A percentile compares a stretch with the other conserved stretches of the same genome.
These are phyloP conservation scores for Piper betle DNA, from an alignment of 164 flowering plant genomes.

Conservation along the genomic window DNA sequence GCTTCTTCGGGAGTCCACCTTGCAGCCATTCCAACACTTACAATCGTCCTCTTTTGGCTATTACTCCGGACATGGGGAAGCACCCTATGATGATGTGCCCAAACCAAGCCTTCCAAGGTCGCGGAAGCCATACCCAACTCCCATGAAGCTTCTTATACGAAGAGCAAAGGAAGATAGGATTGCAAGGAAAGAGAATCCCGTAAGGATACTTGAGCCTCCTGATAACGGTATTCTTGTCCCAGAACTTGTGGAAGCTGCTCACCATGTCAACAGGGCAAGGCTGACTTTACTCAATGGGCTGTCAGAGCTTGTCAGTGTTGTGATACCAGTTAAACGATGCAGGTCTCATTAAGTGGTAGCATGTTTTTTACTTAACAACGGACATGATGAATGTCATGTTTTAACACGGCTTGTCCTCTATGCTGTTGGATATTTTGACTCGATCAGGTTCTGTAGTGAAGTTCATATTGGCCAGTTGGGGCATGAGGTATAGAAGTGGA, in stretches of 20 bases:
- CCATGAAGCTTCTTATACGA: no score
- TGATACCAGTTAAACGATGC: constrained; percentile 49
- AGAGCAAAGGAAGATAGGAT: no score
- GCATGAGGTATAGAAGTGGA: constrained; percentile 57
- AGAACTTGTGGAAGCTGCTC: constrained; percentile 48
- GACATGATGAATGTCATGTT: not conserved
- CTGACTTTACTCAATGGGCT: constrained; percentile 38
- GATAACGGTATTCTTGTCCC: constrained; percentile 64
- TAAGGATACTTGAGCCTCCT: no score
- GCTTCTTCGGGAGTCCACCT: not conserved
- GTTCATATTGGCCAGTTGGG: constrained; percentile 70
- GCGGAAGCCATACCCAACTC: no score
- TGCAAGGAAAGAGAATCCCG: no score
- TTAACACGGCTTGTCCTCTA: not conserved
- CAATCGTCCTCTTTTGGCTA: not conserved
- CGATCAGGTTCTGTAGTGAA: constrained; percentile 55
- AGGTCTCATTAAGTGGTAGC: constrained; percentile 21
- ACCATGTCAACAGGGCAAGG: constrained; percentile 40
- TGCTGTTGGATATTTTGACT: not conserved
- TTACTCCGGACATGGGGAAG: not conserved
- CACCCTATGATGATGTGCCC: constrained; percentile 43
- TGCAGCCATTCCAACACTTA: not conserved
- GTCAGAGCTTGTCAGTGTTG: constrained; percentile 20
- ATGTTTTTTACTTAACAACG: not conserved
- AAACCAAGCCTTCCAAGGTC: constrained; percentile 27